phyloP scores from a whole-genome alignment of 768 basidiomycete species.

The Boletus rubropictus region DNA sequence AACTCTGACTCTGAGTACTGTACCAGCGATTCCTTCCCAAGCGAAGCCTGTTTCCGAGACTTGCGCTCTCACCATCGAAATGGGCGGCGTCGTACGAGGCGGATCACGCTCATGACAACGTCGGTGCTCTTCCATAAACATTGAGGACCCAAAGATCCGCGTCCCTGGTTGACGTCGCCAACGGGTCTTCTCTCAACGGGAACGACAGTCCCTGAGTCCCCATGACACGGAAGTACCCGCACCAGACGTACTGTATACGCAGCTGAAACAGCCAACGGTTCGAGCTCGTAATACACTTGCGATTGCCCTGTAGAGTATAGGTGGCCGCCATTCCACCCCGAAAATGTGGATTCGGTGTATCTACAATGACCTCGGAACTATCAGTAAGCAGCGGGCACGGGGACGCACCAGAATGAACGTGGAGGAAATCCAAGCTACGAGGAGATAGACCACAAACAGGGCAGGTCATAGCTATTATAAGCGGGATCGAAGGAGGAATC shows the following conservation, averaged over 20 bases:
- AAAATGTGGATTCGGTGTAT: not conserved
- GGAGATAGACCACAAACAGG: no score
- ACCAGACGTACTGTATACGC: no score
- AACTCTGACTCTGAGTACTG: conserved; percentile 1
- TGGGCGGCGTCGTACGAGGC: conserved; percentile 3
- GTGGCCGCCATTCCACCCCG: no score
- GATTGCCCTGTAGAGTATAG: not conserved
- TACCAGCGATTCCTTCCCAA: no score
- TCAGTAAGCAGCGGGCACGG: not conserved
- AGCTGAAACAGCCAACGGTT: not conserved
- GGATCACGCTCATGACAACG: conserved; percentile 5
- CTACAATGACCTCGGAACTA: not conserved
- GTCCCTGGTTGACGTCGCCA: conserved; percentile 11
- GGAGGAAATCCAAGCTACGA: no score
- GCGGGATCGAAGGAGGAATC: not conserved
- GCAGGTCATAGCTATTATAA: no score
- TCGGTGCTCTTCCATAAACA: conserved; percentile 3
- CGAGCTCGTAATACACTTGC: not conserved
- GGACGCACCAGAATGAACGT: not conserved
- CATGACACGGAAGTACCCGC: no score
- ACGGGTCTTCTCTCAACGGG: conserved; percentile 6
- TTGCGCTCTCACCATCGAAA: conserved; percentile 9
- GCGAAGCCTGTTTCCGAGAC: not conserved
- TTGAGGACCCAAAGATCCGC: conserved; percentile 1
- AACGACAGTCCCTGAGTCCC: not conserved